A percentile compares a stretch with the other conserved stretches of the same genome.
Evolutionary conservation across 805 yeast genomes (phyloP).

Genomic region (Wickerhamomyces strasburgensis): DNA sequence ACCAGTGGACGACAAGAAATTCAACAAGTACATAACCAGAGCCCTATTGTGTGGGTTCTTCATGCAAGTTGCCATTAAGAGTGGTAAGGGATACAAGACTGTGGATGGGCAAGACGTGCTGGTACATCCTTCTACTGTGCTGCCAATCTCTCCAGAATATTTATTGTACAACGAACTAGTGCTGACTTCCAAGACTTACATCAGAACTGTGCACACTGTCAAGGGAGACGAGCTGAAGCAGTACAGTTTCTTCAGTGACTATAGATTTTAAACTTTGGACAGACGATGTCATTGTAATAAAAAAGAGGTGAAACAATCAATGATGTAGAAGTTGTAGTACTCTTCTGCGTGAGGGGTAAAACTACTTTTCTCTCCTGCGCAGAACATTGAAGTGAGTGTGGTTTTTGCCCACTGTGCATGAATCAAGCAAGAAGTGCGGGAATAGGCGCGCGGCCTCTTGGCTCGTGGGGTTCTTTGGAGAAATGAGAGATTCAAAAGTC

Average conservation of each 20-base stretch:
- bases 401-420: too few relatives aligned
- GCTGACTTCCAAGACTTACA: conserved; percentile 86
- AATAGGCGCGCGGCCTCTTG: too few relatives aligned
- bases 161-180: conserved; percentile 94
- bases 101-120: conserved; percentile 95
- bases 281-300: background rate
- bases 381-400: too few relatives aligned
- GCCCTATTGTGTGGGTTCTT: conserved; percentile 92
- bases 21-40: conserved; percentile 74
- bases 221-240: conserved; percentile 68
- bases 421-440: too few relatives aligned
- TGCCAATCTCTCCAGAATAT: conserved; percentile 89
- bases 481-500: too few relatives aligned
- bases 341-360: too few relatives aligned
- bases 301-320: too few relatives aligned
- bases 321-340: too few relatives aligned
- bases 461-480: too few relatives aligned
- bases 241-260: conserved; percentile 27
- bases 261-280: conserved; percentile 23
- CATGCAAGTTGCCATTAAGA: conserved; percentile 96
- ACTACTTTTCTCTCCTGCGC: too few relatives aligned
- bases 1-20: conserved; percentile 58
- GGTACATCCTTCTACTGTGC: conserved; percentile 88
- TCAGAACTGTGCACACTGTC: conserved; percentile 86
- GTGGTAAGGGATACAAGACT: conserved; percentile 84